These are phyloP conservation scores for Combretum micranthum DNA, from an alignment of 345 rosid species.

Conservation along the genomic window DNA sequence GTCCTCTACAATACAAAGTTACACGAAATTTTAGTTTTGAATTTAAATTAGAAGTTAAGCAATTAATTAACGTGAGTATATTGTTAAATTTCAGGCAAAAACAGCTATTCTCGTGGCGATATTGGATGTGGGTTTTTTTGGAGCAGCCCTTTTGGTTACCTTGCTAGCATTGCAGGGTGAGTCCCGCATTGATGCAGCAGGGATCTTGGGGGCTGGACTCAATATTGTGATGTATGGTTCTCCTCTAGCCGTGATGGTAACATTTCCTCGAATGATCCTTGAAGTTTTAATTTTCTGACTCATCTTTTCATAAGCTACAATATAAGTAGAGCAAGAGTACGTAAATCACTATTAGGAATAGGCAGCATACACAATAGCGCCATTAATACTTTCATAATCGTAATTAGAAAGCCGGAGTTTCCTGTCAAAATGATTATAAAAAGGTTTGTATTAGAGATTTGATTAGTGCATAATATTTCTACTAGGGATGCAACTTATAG, in stretches of 20 bases:
- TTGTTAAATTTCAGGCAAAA: constrained; percentile 23
- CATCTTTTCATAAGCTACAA: too few relatives aligned
- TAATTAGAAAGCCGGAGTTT: too few relatives aligned
- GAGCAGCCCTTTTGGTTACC: constrained; percentile 37
- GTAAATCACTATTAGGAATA: too few relatives aligned
- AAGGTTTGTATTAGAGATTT: too few relatives aligned
- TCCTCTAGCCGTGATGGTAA: constrained; percentile 75
- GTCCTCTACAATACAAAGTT: too few relatives aligned
- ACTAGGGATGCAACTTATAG: too few relatives aligned
- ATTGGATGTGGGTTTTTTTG: constrained; percentile 42
- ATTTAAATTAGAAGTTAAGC: not conserved
- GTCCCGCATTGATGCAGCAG: constrained; percentile 39
- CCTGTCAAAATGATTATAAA: too few relatives aligned
- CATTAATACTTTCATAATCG: too few relatives aligned
- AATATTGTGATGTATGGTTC: constrained; percentile 73
- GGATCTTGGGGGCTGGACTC: constrained; percentile 54
- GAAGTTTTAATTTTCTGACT: not conserved
- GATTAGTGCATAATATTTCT: too few relatives aligned
- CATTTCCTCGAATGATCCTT: not conserved
- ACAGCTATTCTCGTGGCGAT: constrained; percentile 32
- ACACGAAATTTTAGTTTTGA: not conserved
- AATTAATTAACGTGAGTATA: too few relatives aligned
- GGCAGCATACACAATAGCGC: too few relatives aligned
- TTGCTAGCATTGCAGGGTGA: constrained; percentile 40
- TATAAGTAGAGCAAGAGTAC: too few relatives aligned